Evolutionary conservation across 345 rosid species (phyloP).

Genomic region (Eucalyptus erythrocorys): DNA sequence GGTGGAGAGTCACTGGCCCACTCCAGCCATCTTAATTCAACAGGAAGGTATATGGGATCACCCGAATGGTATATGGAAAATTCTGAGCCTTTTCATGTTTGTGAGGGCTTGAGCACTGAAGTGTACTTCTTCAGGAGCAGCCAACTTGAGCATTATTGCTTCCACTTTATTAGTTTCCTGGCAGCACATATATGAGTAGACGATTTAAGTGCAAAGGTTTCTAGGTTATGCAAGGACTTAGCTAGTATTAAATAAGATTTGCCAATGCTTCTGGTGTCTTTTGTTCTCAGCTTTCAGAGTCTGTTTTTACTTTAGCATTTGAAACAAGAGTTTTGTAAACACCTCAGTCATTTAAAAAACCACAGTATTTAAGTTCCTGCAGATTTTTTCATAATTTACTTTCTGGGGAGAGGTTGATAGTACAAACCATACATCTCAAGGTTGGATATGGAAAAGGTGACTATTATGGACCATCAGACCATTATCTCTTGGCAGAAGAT

Average conservation of each 20-base stretch:
- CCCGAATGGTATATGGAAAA: background rate
- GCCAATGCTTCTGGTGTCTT: no score
- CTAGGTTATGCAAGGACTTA: background rate
- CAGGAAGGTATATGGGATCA: background rate
- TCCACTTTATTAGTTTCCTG: background rate
- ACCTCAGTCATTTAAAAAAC: background rate
- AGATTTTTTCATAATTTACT: background rate
- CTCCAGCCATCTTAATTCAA: background rate
- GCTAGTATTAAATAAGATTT: background rate
- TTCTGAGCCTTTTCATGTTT: background rate
- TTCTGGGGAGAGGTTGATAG: background rate
- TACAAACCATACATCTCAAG: background rate
- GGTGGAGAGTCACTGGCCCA: background rate
- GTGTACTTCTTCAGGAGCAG: background rate
- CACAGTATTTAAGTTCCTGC: background rate
- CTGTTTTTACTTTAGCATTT: no score
- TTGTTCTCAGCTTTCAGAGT: no score
- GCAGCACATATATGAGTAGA: background rate
- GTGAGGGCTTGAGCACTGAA: background rate
- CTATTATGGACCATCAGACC: background rate
- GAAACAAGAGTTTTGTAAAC: background rate
- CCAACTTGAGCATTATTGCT: background rate
- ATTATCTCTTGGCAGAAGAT: background rate
- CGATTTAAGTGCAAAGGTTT: background rate
- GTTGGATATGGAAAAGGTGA: background rate